Base-by-base conservation (phyloP, 306 rosid genomes). In the Cucumis cinereus region DNA sequence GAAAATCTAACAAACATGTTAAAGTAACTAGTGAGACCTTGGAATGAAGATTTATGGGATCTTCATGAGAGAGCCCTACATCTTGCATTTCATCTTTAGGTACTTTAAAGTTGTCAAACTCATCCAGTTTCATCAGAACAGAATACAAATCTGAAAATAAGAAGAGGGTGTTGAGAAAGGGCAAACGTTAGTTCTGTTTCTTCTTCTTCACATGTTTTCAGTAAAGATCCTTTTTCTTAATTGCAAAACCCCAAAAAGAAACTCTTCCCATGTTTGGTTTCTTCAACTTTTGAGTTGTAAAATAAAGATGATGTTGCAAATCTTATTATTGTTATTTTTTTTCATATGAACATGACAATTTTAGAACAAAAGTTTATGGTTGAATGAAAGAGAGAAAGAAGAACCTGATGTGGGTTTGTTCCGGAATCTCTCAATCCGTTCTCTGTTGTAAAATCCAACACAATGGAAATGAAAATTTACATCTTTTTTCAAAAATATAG, bases 41-140 rank as follows among this genome's bases (percentile, higher is more conserved):
- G 24, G 79, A 77, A 49, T 14, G 43, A 49, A 43, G 40, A 23
- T 19, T 28, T 2, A 33, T n/a, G 6, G 79, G 36, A 60, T 77
- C 79, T 8, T 41, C 79, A 28, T 19, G 79, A 11, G 74, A 62
- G 13, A 60, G 40, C 36, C 35, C 79, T 61, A 61, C 79, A 49
- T 77, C 69, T 77, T 77, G 79, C 73, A 62, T 14, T 62, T 77
- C 79, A 77, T 60, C 35, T 38, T 59, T 76, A 30, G 69, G 66
- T 24, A 79, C 43, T 45, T 33, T 74, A 43, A 28, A n/a, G 36
- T 74, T 68, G 22, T 60, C 72, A 61, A 14, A 30, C 47, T 41
- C 11, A 26, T 76, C 79, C 79, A 76, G 71, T 45, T 77, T 70
- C 79, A 77, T 77, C 22, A 19, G 14, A 38, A 50, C 49, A 7